Evolutionary conservation across 306 rosid species (phyloP), one percentile per base, ranked within the genome.

Genomic region (Vigna reflexopilosa): DNA sequence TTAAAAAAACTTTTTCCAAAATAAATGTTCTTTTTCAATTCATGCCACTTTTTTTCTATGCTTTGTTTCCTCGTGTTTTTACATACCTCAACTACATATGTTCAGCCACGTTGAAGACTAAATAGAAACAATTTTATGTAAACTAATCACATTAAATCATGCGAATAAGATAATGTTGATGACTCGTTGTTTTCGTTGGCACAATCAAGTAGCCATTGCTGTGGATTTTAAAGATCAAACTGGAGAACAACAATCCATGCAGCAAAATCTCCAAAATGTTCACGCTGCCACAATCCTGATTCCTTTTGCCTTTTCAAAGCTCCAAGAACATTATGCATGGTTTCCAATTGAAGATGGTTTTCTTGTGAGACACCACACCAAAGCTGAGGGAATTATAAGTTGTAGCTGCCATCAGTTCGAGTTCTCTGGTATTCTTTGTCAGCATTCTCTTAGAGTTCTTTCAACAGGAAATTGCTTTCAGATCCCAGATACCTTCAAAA

Each of bases 231-330:
- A 87, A 88, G 98, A 94, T 85, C 98, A 94, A 85, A 90, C 97
- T 50, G 98, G 97, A 76, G 98, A 94, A 79, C 96, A 94, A 75
- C 96, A 94, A 88, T 92, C 94, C 78, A 94, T 94, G 98, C 98
- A 94, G 85, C 98, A 94, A 85, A 94, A 90, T 90, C 96, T 94
- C 72, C 98, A 94, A 82, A 94, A 94, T 82, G 92, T 94, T 67
- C 97, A 92, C 19, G 98, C 97, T 28, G 97, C 97, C 64, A 78
- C 95, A 14, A 68, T 90, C 58, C 93, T 94, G 68, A 94, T 96
- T 67, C 98, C 98, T 51, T 90, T 82, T 79, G 97, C 98, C 82
- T 94, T 94, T 73, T 92, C 95, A 16, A 94, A 92, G 90, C 97
- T 94, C 78, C 96, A 90, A 83, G 98, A 94, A 51, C 97, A 94